Evolutionary conservation across 805 yeast genomes (phyloP), one percentile per base, ranked within the genome.

Genomic region (Candida sithepensis): DNA sequence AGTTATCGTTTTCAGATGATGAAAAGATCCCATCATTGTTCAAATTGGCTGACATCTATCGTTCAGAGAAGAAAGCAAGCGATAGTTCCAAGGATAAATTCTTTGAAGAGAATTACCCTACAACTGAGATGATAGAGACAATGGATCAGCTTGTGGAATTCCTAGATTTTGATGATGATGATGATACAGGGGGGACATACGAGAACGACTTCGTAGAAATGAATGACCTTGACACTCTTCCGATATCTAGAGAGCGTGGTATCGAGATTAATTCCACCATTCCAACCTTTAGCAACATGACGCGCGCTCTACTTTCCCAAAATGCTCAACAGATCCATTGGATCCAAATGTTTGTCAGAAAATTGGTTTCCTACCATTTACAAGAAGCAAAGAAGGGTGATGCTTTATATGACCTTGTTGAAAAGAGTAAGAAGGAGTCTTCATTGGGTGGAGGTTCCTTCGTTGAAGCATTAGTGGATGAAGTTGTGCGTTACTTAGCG

Each of bases 1-100:
- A 82, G 41, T 60, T 89, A 12, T 94, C 96, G 1, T 87, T 78
- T 63, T 75, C 77, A 39, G 96, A 88, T 53, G 96, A 90, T 61
- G 85, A 81, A 52, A 78, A 79, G 54, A 70, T 81, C 14, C 79
- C 90, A 2, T 53, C 51, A 21, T 78, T 85, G 54, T 69, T 73
- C 5, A 59, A 61, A 34, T 52, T 79, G 22, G 57, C 64, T 9
- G 62, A 69, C 3, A 48, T 71, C 13, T 59, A 56, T 22, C 70
- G 72, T 2, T 43, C 39, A 3, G 52, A 47, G 12, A 43, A 38
- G 16, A 10, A 9, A n/a, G 21, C 22, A 2, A 16, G 20, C 2
- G 44, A 43, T 19, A 24, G 10, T 2, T 14, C 24, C 1, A 65
- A 66, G 1, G 58, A 66, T 50, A 54, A 57, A 38, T 32, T 54